Evolutionary conservation across 257 asterid species (phyloP).

Genomic region (Jaltomata sinuosa): DNA sequence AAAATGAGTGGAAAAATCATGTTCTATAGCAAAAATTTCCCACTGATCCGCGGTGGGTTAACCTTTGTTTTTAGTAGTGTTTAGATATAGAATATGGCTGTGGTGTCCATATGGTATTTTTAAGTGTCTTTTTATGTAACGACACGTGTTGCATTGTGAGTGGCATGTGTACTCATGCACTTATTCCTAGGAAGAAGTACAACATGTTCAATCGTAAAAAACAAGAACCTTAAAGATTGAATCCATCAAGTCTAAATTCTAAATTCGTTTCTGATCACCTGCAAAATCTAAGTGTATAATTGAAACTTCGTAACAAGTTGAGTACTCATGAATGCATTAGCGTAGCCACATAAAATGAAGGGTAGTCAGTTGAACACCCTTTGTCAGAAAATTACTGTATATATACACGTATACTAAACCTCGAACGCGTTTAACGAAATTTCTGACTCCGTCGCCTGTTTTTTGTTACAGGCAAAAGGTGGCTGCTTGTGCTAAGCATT

Average conservation of each 20-base stretch:
- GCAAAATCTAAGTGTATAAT: not conserved
- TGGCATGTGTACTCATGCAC: not conserved
- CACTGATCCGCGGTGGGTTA: no score
- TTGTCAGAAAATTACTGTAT: not conserved
- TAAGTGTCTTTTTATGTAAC: not conserved
- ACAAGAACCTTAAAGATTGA: not conserved
- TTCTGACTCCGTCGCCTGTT: not conserved
- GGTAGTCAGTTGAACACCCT: not conserved
- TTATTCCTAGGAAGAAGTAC: not conserved
- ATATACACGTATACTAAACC: not conserved
- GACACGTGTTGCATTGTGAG: not conserved
- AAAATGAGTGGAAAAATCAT: no score
- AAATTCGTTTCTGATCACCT: not conserved
- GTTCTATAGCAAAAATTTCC: no score
- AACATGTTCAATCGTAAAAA: not conserved
- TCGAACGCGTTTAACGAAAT: not conserved
- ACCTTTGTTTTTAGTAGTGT: no score
- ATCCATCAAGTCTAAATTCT: not conserved
- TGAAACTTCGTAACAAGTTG: not conserved
- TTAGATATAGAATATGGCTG: not conserved
- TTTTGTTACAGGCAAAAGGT: not conserved
- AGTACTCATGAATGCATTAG: not conserved
- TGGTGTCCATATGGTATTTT: not conserved
- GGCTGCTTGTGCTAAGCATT: constrained; percentile 11
- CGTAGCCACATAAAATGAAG: not conserved